A percentile compares a stretch with the other conserved stretches of the same genome.
These are phyloP conservation scores for Aspergillus brasiliensis DNA, from an alignment of 2,329 filamentous ascomycete species.

Conservation along the genomic window DNA sequence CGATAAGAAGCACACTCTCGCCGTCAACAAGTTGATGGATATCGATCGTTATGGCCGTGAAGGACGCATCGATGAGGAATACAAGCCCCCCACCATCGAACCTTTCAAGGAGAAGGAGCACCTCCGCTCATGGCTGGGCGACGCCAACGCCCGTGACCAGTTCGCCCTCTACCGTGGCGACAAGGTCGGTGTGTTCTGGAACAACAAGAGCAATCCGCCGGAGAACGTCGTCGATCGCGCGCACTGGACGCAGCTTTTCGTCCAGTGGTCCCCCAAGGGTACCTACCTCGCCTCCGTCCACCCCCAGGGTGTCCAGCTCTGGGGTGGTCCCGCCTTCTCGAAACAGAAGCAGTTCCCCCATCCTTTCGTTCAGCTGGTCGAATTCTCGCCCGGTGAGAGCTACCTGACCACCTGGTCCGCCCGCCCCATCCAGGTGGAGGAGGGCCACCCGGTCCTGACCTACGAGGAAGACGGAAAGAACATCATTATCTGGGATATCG, in stretches of 20 bases:
- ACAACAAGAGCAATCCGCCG: conserved; percentile 89
- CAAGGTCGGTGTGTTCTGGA: conserved; percentile 94
- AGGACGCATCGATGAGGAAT: conserved; percentile 89
- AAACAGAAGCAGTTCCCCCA: conserved; percentile 92
- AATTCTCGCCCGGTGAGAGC: conserved; percentile 90
- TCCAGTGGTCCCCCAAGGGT: conserved; percentile 95
- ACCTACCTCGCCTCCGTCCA: conserved; percentile 95
- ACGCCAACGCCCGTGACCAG: conserved; percentile 88
- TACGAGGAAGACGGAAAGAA: conserved; percentile 98
- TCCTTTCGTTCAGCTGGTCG: conserved; percentile 91
- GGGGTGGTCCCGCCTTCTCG: conserved; percentile 88
- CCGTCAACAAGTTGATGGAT: conserved; percentile 97
- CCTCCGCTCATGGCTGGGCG: conserved; percentile 87
- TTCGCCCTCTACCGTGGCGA: conserved; percentile 93
- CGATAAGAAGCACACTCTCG: conserved; percentile 94
- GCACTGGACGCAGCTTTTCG: conserved; percentile 97
- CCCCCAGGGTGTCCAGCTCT: conserved; percentile 93
- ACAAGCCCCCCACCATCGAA: conserved; percentile 77
- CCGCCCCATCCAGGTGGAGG: conserved; percentile 86
- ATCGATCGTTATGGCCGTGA: conserved; percentile 95
- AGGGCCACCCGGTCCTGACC: conserved; percentile 74
- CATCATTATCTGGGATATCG: conserved; percentile 98
- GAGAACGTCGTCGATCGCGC: conserved; percentile 88
- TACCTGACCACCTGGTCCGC: conserved; percentile 98
- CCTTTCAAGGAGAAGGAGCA: conserved; percentile 92